Evolutionary conservation across 805 yeast genomes (phyloP), one percentile per base, ranked within the genome.

Genomic region (Candida namnaoensis): DNA sequence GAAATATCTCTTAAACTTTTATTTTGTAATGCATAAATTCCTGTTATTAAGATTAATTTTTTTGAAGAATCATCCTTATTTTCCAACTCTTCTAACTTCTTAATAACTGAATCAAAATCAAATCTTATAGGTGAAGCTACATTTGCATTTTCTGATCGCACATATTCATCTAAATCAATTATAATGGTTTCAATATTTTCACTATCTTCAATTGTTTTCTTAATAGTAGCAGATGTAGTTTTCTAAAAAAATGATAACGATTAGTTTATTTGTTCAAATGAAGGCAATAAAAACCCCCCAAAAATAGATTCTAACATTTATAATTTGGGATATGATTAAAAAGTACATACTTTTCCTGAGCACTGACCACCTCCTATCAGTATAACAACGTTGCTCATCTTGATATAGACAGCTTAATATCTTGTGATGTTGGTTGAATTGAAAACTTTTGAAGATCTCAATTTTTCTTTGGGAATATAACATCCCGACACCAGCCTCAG

Each of bases 21-120:
- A 56, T 86, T 81, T 53, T 77, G 83, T 24, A 90, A 66, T 0
- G 95, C 91, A 54, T 90, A 90, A 15, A 82, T 64, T 2, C 98
- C 97, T 49, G 80, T 80, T 1, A 88, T 71, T 7, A 88, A 58
- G 11, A 72, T 57, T 14, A 76, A 51, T 27, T 54, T 53, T 23
- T 46, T 39, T n/a, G 46, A 41, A 34, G 41, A 36, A 14, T 32
- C 33, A 30, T 5, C n/a, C 13, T 13, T 11, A 27, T 7, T 12
- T 13, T 30, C 33, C n/a, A 37, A 32, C 47, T 38, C 41, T 40
- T 49, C 40, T 35, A 59, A 32, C 7, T 52, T 53, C 4, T 41
- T 32, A 13, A 48, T 41, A 7, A 68, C 40, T 19, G 39, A 40
- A 1, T 47, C 55, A 40, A 71, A 64, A 46, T 71, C 67, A 37